phyloP scores from a whole-genome alignment of 768 basidiomycete species.

The Leccinellum rugosiceps region DNA sequence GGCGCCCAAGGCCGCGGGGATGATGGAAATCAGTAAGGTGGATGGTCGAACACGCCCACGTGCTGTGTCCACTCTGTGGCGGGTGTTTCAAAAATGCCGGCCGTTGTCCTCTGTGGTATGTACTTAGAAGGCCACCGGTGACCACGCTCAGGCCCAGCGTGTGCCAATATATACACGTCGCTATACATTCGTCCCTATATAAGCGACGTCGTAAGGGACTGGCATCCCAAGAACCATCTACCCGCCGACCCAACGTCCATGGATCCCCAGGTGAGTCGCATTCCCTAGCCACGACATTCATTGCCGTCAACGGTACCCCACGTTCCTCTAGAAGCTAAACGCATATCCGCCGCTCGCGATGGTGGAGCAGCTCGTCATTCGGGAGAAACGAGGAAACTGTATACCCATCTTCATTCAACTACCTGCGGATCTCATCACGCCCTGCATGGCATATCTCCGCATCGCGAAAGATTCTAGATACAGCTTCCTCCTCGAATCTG shows the following conservation, averaged over 20 bases:
- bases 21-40: not conserved
- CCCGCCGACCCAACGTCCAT: not conserved
- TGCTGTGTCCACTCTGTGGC: not conserved
- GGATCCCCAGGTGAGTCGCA: slow-evolving; percentile 47
- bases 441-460: slow-evolving; percentile 94
- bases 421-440: slow-evolving; percentile 94
- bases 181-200: slow-evolving; percentile 2
- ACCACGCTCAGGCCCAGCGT: not conserved
- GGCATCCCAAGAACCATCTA: not conserved
- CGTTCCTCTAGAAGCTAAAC: slow-evolving; percentile 51
- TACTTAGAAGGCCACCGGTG: slow-evolving; percentile 1
- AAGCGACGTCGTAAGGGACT: not conserved
- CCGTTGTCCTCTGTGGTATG: no score
- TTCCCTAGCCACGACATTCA: not conserved
- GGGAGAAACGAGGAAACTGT: slow-evolving; percentile 86
- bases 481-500: slow-evolving; percentile 93
- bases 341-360: slow-evolving; percentile 70
- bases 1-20: not conserved
- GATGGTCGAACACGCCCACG: no score
- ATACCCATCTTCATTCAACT: slow-evolving; percentile 91
- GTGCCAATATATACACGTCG: not conserved
- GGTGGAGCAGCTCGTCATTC: slow-evolving; percentile 73
- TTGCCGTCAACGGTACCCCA: slow-evolving; percentile 59
- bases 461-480: slow-evolving; percentile 90
- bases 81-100: not conserved